These are phyloP conservation scores for Venturia oleaginea DNA, from an alignment of 2,329 filamentous ascomycete species.

Conservation along the genomic window DNA sequence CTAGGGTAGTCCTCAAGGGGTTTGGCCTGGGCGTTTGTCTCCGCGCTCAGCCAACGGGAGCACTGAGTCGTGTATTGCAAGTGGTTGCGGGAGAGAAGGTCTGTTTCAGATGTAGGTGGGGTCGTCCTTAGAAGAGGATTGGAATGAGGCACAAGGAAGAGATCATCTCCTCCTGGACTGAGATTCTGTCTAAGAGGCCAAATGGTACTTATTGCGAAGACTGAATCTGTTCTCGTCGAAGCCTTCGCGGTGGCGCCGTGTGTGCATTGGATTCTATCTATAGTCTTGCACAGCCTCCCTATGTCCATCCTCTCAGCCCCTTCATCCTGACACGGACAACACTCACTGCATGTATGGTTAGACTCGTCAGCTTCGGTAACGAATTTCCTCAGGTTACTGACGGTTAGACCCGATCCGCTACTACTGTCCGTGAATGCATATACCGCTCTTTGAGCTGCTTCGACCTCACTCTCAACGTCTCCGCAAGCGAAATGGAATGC, in stretches of 20 bases:
- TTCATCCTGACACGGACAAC: background rate
- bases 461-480: background rate
- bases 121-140: background rate
- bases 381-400: background rate
- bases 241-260: background rate
- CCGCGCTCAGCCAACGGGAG: background rate
- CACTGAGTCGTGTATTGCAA: background rate
- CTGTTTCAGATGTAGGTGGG: background rate
- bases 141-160: background rate
- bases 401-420: background rate
- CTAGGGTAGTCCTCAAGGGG: background rate
- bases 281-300: constrained; percentile 2
- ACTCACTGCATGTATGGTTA: background rate
- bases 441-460: background rate
- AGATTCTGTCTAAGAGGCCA: background rate
- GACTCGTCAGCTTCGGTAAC: background rate
- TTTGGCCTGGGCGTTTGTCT: background rate
- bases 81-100: background rate
- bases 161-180: background rate
- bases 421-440: no score
- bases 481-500: background rate
- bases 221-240: background rate
- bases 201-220: background rate
- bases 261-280: background rate
- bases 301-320: background rate